A percentile compares a stretch with the other conserved stretches of the same genome.
These are phyloP conservation scores for Beauveria australis DNA, from an alignment of 2,329 filamentous ascomycete genomes.

Conservation along the genomic window DNA sequence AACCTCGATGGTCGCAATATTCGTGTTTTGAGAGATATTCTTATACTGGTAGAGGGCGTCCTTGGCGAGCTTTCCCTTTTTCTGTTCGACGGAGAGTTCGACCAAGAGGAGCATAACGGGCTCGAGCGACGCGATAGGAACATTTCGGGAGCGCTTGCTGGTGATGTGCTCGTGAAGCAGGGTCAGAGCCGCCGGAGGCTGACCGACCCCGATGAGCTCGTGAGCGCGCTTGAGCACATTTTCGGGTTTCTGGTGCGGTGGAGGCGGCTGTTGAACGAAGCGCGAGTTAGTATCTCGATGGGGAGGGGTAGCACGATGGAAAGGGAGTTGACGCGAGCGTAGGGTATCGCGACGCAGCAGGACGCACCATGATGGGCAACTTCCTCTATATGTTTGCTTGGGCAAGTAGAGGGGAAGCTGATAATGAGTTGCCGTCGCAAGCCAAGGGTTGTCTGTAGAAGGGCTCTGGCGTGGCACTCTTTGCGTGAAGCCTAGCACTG, in stretches of 20 bases:
- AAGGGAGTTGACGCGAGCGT: neutral
- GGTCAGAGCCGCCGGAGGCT: constrained; percentile 83
- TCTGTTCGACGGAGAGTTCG: constrained; percentile 90
- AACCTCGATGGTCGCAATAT: constrained; percentile 95
- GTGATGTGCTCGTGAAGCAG: constrained; percentile 99
- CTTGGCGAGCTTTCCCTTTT: constrained; percentile 97
- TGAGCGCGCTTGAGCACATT: constrained; percentile 98
- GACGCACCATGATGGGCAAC: constrained; percentile 43
- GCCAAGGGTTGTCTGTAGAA: constrained; percentile 27
- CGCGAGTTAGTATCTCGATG: constrained; percentile 21
- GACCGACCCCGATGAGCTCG: constrained; percentile 96
- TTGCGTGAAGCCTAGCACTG: constrained; percentile 28
- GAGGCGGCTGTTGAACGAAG: constrained; percentile 62
- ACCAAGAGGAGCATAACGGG: constrained; percentile 98
- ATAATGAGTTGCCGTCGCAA: constrained; percentile 29
- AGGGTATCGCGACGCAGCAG: constrained; percentile 4
- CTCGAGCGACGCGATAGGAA: constrained; percentile 90
- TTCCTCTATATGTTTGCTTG: constrained; percentile 36
- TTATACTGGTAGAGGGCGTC: constrained; percentile 99
- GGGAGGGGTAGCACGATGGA: constrained; percentile 20
- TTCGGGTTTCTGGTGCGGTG: constrained; percentile 94
- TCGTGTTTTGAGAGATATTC: constrained; percentile 98
- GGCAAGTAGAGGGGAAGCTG: constrained; percentile 29
- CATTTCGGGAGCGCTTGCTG: constrained; percentile 95
- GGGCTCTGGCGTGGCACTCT: constrained; percentile 31